Evolutionary conservation across 1,284 basidiomycete species (phyloP).

Genomic region (Cutaneotrichosporon mucoides): DNA sequence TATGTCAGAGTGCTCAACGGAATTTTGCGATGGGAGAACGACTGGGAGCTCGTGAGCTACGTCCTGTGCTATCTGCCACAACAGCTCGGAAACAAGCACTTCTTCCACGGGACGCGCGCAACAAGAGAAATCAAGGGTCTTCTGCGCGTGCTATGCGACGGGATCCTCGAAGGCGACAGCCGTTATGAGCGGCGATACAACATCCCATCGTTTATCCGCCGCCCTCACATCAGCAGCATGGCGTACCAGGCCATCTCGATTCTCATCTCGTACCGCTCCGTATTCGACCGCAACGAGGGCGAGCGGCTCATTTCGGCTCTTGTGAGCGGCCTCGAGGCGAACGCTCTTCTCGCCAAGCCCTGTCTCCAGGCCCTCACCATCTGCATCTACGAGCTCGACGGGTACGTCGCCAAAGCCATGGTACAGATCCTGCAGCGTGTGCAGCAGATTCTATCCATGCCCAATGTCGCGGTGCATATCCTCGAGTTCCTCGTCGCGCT

Average conservation of each 20-base stretch:
- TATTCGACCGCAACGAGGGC: conserved; percentile 59
- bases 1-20: conserved; percentile 67
- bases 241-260: conserved; percentile 85
- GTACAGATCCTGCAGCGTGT: conserved; percentile 80
- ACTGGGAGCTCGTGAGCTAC: conserved; percentile 94
- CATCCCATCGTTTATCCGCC: conserved; percentile 54
- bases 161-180: conserved; percentile 27
- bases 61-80: conserved; percentile 84
- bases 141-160: conserved; percentile 63
- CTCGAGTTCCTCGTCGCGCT: conserved; percentile 87
- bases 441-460: conserved; percentile 90
- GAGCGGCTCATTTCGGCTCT: conserved; percentile 78
- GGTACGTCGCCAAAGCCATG: conserved; percentile 76
- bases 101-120: conserved; percentile 86
- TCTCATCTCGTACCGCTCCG: conserved; percentile 79
- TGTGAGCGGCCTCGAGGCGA: conserved; percentile 66
- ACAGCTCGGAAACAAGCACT: conserved; percentile 91
- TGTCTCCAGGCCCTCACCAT: conserved; percentile 88
- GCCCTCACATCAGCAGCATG: conserved; percentile 79
- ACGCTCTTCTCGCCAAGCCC: conserved; percentile 78
- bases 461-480: conserved; percentile 91
- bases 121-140: conserved; percentile 63
- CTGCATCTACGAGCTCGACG: conserved; percentile 81
- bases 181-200: conserved; percentile 48
- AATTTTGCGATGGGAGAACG: conserved; percentile 70